A percentile compares a stretch with the other conserved stretches of the same genome.
Conservation (phyloP, 108 stramenopile species). For the Skeletonema menzelii region DNA sequence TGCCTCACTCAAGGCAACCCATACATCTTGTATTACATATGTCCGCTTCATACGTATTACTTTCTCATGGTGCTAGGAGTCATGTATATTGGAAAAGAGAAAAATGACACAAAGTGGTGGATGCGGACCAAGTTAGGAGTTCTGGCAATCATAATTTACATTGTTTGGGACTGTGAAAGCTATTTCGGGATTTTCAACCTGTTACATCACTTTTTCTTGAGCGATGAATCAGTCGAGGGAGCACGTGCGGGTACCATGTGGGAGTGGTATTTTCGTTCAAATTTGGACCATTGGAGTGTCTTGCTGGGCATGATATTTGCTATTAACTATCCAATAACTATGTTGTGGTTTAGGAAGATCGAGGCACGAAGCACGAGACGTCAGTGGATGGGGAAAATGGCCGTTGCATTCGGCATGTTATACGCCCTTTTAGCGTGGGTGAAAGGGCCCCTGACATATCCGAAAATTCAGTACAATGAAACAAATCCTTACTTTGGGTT, state of each 20-base stretch:
- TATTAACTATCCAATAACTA: constrained; percentile 88
- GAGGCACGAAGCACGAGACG: constrained; percentile 51
- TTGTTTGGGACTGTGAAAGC: constrained; percentile 89
- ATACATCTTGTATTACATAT: constrained; percentile 98
- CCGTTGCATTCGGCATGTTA: constrained; percentile 56
- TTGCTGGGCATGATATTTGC: constrained; percentile 97
- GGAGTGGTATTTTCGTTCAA: constrained; percentile 98
- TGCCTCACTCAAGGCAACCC: constrained; percentile 91
- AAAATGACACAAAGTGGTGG: constrained; percentile 89
- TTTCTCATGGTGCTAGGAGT: constrained; percentile 93
- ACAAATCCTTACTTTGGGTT: constrained; percentile 96
- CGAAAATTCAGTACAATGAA: constrained; percentile 89
- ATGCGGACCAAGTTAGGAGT: constrained; percentile 85
- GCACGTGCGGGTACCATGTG: constrained; percentile 84
- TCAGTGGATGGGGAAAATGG: constrained; percentile 69
- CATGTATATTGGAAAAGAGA: constrained; percentile 76
- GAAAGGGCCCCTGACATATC: constrained; percentile 68
- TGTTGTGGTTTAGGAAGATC: constrained; percentile 84
- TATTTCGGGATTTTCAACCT: constrained; percentile 66
- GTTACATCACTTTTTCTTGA: constrained; percentile 81
- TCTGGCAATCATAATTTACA: constrained; percentile 80
- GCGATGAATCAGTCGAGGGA: constrained; percentile 73
- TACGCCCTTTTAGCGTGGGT: constrained; percentile 73
- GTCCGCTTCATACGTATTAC: constrained; percentile 97
- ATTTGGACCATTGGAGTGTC: constrained; percentile 95